Conservation (phyloP, 495 filamentous ascomycete genomes). For the Sporormia fimetaria region DNA sequence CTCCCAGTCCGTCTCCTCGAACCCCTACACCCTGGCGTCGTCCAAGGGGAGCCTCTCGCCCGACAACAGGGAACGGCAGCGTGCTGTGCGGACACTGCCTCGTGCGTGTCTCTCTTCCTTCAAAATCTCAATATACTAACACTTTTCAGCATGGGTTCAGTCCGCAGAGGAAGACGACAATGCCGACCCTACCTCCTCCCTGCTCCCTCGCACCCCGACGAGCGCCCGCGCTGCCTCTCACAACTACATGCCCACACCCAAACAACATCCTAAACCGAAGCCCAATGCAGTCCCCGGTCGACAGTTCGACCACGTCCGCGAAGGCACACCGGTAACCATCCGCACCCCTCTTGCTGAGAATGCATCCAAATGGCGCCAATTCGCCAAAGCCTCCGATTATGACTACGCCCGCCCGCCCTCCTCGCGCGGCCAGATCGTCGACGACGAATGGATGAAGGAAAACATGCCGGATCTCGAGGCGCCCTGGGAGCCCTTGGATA, state of each 20-base stretch:
- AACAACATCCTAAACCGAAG: too few species aligned
- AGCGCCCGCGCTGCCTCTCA: slow-evolving; percentile 16
- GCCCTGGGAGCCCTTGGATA: slow-evolving; percentile 43
- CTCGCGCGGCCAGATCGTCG: slow-evolving; percentile 38
- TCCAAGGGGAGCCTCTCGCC: slow-evolving; percentile 19
- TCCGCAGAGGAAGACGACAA: slow-evolving; percentile 26
- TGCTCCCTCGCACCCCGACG: slow-evolving; percentile 22
- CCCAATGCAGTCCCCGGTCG: slow-evolving; percentile 17
- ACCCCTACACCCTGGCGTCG: slow-evolving; percentile 21
- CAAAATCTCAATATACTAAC: neutral
- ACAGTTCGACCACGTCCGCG: slow-evolving; percentile 25
- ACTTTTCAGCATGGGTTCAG: slow-evolving; percentile 25
- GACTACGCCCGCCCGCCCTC: slow-evolving; percentile 9
- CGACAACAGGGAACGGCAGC: slow-evolving; percentile 24
- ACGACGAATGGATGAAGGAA: slow-evolving; percentile 48
- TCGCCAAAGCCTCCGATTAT: slow-evolving; percentile 45
- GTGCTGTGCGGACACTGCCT: slow-evolving; percentile 33
- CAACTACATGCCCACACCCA: slow-evolving; percentile 21
- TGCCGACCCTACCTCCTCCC: slow-evolving; percentile 12
- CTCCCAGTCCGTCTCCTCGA: slow-evolving; percentile 24
- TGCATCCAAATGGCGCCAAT: slow-evolving; percentile 51
- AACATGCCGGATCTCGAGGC: slow-evolving; percentile 44
- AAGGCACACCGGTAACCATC: slow-evolving; percentile 25
- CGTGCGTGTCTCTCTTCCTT: slow-evolving; percentile 17
- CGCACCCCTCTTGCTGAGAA: slow-evolving; percentile 26